phyloP scores from a whole-genome alignment of 1,284 basidiomycete genomes.

The Sporisorium iseilematis-ciliati region DNA sequence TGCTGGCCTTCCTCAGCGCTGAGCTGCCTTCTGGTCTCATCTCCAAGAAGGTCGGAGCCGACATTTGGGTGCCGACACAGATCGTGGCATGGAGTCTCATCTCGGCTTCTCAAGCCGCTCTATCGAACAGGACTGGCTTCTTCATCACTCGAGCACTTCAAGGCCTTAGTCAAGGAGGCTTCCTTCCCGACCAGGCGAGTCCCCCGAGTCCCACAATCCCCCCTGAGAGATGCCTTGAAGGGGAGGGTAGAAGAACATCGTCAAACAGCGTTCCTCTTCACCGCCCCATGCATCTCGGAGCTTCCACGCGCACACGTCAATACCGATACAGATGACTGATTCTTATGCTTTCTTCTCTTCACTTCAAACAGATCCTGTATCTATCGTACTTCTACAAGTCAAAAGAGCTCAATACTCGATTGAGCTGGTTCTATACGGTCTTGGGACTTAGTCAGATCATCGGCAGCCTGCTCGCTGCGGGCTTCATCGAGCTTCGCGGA shows the following conservation, averaged over 20 bases:
- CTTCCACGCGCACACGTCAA: no score
- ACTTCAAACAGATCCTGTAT: slow-evolving; percentile 69
- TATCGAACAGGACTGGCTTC: slow-evolving; percentile 42
- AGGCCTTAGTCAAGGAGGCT: slow-evolving; percentile 74
- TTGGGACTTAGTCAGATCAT: slow-evolving; percentile 44
- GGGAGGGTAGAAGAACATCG: no score
- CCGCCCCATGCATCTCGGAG: no score
- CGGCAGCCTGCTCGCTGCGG: slow-evolving; percentile 47
- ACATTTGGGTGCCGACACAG: slow-evolving; percentile 56
- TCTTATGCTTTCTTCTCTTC: no score
- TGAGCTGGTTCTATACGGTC: slow-evolving; percentile 75
- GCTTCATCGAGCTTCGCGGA: slow-evolving; percentile 44
- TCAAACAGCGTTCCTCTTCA: no score
- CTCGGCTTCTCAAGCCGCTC: slow-evolving; percentile 28
- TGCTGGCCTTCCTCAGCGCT: slow-evolving; percentile 47
- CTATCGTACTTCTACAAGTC: slow-evolving; percentile 70
- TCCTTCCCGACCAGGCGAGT: slow-evolving; percentile 70
- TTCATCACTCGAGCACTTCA: slow-evolving; percentile 39
- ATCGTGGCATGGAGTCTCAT: slow-evolving; percentile 51
- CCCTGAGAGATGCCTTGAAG: no score
- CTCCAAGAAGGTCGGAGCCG: slow-evolving; percentile 57
- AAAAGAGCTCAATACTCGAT: slow-evolving; percentile 75
- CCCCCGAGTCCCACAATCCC: no score
- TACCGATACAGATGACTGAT: no score
- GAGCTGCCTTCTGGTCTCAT: slow-evolving; percentile 59